Percentiles rank a stretch among this genome's conserved stretches.
These are phyloP conservation scores for Gloeostereum incarnatum DNA, from an alignment of 768 basidiomycete species.

Conservation along the genomic window DNA sequence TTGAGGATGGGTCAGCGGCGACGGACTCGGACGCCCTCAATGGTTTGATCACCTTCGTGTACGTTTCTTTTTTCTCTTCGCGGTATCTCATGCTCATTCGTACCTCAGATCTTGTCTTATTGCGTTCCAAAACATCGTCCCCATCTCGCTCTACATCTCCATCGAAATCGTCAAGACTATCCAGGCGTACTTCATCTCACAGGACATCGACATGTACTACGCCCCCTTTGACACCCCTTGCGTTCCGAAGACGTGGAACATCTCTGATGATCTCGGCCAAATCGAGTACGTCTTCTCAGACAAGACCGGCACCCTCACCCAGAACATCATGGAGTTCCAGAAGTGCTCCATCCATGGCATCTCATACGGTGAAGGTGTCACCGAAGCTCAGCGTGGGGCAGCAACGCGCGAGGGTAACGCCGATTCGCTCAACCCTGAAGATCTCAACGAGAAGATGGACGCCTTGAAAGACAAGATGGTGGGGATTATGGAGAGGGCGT, in stretches of 20 bases:
- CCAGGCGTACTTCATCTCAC: slow-evolving; percentile 93
- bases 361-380: slow-evolving; percentile 87
- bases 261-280: slow-evolving; percentile 96
- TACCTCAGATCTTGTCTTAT: slow-evolving; percentile 74
- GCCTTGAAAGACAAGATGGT: slow-evolving; percentile 73
- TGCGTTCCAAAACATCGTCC: slow-evolving; percentile 96
- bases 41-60: slow-evolving; percentile 87
- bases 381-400: slow-evolving; percentile 91
- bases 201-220: slow-evolving; percentile 97
- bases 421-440: slow-evolving; percentile 57
- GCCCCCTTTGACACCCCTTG: slow-evolving; percentile 78
- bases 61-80: slow-evolving; percentile 21
- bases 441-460: slow-evolving; percentile 58
- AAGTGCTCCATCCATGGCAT: slow-evolving; percentile 84
- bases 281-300: slow-evolving; percentile 90
- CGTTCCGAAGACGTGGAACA: slow-evolving; percentile 96
- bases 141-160: slow-evolving; percentile 92
- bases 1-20: slow-evolving; percentile 58
- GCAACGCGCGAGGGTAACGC: slow-evolving; percentile 73
- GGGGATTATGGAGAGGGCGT: slow-evolving; percentile 57
- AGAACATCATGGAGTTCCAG: slow-evolving; percentile 98
- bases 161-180: slow-evolving; percentile 98
- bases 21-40: slow-evolving; percentile 57
- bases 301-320: slow-evolving; percentile 95
- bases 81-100: neutral